Conservation (phyloP, 75 land plant species). For the Sequoiadendron giganteum region DNA sequence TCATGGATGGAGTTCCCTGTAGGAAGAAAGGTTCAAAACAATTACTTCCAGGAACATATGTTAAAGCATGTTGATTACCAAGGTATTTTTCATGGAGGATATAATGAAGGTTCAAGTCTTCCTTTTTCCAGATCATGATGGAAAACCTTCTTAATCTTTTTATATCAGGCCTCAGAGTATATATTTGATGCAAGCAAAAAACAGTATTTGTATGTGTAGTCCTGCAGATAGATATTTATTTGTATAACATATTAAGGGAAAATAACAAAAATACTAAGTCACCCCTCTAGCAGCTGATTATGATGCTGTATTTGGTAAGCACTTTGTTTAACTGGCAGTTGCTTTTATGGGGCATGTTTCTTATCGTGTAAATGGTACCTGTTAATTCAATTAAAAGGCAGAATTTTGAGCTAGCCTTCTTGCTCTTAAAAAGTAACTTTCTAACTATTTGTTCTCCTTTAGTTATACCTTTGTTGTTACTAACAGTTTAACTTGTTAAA, state of each 20-base stretch:
- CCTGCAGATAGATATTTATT: background rate
- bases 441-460: background rate
- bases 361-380: background rate
- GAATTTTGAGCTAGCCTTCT: background rate
- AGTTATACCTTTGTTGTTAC: background rate
- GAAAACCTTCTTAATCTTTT: background rate
- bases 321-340: background rate
- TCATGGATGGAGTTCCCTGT: background rate
- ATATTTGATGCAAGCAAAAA: background rate
- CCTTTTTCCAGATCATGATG: background rate
- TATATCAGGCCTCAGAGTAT: background rate
- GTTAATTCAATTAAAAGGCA: background rate
- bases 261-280: background rate
- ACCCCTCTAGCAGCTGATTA: background rate
- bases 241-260: background rate
- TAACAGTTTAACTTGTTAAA: background rate
- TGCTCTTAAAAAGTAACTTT: background rate
- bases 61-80: background rate
- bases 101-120: background rate
- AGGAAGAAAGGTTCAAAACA: background rate
- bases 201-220: constrained; percentile 1
- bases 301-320: background rate
- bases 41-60: background rate
- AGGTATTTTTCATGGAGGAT: background rate
- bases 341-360: background rate